Conservation (phyloP, 768 basidiomycete genomes). For the Lepiota brunneoincarnata region DNA sequence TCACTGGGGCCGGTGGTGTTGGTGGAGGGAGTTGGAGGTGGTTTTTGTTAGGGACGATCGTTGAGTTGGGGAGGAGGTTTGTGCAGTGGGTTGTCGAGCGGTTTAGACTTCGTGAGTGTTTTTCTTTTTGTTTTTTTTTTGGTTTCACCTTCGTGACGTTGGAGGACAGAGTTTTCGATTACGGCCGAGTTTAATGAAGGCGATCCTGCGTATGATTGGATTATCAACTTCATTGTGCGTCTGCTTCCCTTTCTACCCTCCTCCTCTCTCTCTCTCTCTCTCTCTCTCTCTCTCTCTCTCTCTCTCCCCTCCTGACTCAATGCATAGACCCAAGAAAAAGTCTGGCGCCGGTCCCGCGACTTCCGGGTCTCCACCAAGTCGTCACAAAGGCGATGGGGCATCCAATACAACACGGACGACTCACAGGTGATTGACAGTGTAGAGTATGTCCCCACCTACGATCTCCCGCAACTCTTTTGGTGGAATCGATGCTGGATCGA, state of each 20-base stretch:
- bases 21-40: constrained; percentile 26
- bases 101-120: constrained; percentile 34
- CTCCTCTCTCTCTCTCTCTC: not conserved
- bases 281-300: not conserved
- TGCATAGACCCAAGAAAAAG: constrained; percentile 37
- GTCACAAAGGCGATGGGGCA: constrained; percentile 36
- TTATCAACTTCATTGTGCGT: constrained; percentile 40
- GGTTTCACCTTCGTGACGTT: not conserved
- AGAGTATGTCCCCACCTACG: constrained; percentile 39
- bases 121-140: not conserved
- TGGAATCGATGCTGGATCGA: constrained; percentile 41
- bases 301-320: not conserved
- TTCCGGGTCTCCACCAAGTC: constrained; percentile 37
- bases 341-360: constrained; percentile 41
- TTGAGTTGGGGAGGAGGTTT: constrained; percentile 38
- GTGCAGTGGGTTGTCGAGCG: constrained; percentile 33
- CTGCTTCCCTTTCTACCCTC: too few species aligned
- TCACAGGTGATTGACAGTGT: constrained; percentile 25
- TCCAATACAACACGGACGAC: constrained; percentile 17
- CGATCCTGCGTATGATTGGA: constrained; percentile 50
- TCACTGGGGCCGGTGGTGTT: constrained; percentile 14
- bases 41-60: constrained; percentile 32
- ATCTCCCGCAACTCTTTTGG: constrained; percentile 35
- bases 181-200: constrained; percentile 45
- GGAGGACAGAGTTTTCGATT: constrained; percentile 35